Percentiles rank a stretch among this genome's conserved stretches.
phyloP scores from a whole-genome alignment of 495 filamentous ascomycete species.

The Penicillium waksmanii region DNA sequence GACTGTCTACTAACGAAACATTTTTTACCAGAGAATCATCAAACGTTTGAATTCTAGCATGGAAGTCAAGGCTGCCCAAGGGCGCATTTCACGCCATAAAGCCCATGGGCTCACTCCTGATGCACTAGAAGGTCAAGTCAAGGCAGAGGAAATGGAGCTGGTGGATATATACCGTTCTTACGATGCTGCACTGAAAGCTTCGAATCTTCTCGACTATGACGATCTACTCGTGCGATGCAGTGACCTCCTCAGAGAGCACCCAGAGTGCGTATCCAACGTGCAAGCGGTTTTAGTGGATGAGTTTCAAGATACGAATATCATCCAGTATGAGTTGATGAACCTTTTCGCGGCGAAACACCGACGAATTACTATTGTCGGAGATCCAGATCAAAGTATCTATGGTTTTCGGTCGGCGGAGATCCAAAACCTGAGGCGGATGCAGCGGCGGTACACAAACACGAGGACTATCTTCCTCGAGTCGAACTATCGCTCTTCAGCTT shows the following conservation, averaged over 20 bases:
- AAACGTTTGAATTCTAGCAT: slow-evolving; percentile 70
- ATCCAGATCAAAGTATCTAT: slow-evolving; percentile 98
- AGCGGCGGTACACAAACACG: slow-evolving; percentile 73
- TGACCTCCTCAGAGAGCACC: slow-evolving; percentile 75
- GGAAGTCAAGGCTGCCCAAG: slow-evolving; percentile 68
- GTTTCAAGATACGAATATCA: slow-evolving; percentile 95
- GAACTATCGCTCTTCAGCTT: slow-evolving; percentile 92
- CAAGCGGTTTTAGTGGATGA: slow-evolving; percentile 95
- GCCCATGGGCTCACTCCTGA: slow-evolving; percentile 63
- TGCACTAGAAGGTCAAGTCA: slow-evolving; percentile 40
- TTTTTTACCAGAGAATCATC: slow-evolving; percentile 66
- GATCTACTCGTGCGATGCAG: slow-evolving; percentile 86
- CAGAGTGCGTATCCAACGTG: slow-evolving; percentile 87
- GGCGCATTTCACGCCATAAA: slow-evolving; percentile 86
- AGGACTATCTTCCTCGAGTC: slow-evolving; percentile 86
- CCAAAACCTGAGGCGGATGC: slow-evolving; percentile 81
- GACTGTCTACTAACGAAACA: neutral
- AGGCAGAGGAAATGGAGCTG: slow-evolving; percentile 71
- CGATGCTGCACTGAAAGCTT: slow-evolving; percentile 68
- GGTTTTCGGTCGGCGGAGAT: slow-evolving; percentile 97
- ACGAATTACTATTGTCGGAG: slow-evolving; percentile 90
- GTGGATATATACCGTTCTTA: slow-evolving; percentile 78
- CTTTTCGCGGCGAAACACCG: slow-evolving; percentile 74
- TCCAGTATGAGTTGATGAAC: slow-evolving; percentile 95
- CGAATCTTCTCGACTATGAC: slow-evolving; percentile 93